Evolutionary conservation across 1,139 yeast genomes (phyloP).

Genomic region (Taiozyma sp.): DNA sequence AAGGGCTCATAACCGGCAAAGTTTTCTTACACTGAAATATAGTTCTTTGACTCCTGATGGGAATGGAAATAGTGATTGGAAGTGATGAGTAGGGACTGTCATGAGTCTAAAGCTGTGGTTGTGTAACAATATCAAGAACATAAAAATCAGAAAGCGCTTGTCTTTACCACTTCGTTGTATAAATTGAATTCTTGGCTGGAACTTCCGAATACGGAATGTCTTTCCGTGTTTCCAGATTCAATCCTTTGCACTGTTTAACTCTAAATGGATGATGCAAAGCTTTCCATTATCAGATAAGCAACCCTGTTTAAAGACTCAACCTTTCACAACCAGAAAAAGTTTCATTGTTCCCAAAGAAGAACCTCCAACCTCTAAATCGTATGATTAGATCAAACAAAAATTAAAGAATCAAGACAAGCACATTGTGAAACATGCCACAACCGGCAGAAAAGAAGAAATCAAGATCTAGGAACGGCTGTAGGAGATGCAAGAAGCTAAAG

Average conservation of each 20-base stretch:
- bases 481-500: slow-evolving; percentile 60
- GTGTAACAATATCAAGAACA: no score
- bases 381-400: background rate
- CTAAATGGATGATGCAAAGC: background rate
- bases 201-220: background rate
- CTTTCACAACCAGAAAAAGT: background rate
- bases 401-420: background rate
- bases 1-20: no score
- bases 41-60: no score
- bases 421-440: background rate
- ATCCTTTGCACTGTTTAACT: background rate
- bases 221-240: background rate
- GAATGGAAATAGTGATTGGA: no score
- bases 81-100: no score
- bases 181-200: background rate
- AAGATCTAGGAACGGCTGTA: slow-evolving; percentile 52
- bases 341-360: background rate
- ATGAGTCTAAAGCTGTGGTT: no score
- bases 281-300: background rate
- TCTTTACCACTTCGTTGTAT: no score
- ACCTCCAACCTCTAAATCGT: background rate
- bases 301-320: background rate
- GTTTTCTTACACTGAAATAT: no score
- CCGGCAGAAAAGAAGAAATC: slow-evolving; percentile 20
- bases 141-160: no score